A percentile compares a stretch with the other conserved stretches of the same genome.
Conservation (phyloP, 2,329 filamentous ascomycete species). For the Bipolaris zeicola region DNA sequence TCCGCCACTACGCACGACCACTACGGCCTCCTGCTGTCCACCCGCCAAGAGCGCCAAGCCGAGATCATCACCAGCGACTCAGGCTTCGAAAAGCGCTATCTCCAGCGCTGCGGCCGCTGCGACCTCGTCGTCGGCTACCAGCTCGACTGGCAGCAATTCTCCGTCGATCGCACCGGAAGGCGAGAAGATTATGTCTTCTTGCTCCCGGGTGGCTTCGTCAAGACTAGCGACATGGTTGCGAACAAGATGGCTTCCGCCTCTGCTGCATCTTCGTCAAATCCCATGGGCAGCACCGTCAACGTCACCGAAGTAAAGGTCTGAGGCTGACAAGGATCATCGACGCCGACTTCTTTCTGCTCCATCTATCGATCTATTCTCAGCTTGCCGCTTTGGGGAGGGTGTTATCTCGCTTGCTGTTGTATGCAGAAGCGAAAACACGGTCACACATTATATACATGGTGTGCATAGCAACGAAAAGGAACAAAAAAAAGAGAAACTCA, state of each 20-base stretch:
- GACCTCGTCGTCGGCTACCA: constrained; percentile 66
- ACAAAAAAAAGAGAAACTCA: too few species aligned
- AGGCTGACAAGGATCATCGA: neutral
- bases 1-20: constrained; percentile 33
- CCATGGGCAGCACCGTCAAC: constrained; percentile 21
- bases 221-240: constrained; percentile 61
- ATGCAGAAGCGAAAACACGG: too few species aligned
- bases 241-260: constrained; percentile 37
- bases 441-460: too few species aligned
- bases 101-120: constrained; percentile 66
- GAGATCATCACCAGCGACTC: constrained; percentile 62
- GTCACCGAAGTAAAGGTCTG: constrained; percentile 34
- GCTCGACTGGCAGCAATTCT: constrained; percentile 60
- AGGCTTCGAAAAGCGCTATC: constrained; percentile 70
- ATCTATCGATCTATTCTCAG: too few species aligned
- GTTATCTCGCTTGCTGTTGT: too few species aligned
- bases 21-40: constrained; percentile 60
- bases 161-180: constrained; percentile 36
- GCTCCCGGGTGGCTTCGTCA: constrained; percentile 63
- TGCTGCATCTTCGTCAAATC: constrained; percentile 9
- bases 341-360: neutral
- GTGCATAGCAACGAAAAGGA: too few species aligned
- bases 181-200: constrained; percentile 63
- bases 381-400: too few species aligned
- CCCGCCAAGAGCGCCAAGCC: constrained; percentile 55